Percentiles rank a stretch among this genome's conserved stretches.
Evolutionary conservation across 345 rosid genomes (phyloP).

Genomic region (Excoecaria cochinchinensis): DNA sequence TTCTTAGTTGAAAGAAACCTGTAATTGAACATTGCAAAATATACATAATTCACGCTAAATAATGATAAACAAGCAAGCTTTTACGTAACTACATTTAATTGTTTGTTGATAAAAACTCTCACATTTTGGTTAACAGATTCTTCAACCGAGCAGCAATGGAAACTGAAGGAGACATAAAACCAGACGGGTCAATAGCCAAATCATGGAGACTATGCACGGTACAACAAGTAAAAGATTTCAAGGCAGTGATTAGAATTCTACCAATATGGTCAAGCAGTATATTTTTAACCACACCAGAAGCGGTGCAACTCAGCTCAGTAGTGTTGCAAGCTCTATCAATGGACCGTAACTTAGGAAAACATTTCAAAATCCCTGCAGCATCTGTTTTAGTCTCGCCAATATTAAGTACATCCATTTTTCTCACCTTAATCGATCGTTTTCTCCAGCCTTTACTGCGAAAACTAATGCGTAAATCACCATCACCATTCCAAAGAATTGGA

Average conservation of each 20-base stretch:
- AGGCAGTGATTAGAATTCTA: slow-evolving; percentile 38
- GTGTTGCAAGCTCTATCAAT: slow-evolving; percentile 50
- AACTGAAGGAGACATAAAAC: slow-evolving; percentile 34
- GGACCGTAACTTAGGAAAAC: slow-evolving; percentile 44
- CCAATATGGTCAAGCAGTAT: slow-evolving; percentile 41
- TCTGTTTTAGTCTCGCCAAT: slow-evolving; percentile 37
- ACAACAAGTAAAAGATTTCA: slow-evolving; percentile 63
- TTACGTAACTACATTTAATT: too few relatives aligned
- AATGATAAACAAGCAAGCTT: too few relatives aligned
- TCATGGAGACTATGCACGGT: slow-evolving; percentile 51
- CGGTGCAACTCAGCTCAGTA: slow-evolving; percentile 28
- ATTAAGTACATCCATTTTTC: slow-evolving; percentile 23
- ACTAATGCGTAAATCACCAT: slow-evolving; percentile 14
- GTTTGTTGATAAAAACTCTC: too few relatives aligned
- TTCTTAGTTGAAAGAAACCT: too few relatives aligned
- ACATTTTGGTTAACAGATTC: slow-evolving; percentile 31
- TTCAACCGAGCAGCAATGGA: slow-evolving; percentile 45
- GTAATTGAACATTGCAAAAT: too few relatives aligned
- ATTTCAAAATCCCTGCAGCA: slow-evolving; percentile 49
- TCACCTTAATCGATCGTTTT: slow-evolving; percentile 34
- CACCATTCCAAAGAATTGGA: slow-evolving; percentile 43
- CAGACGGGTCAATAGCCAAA: slow-evolving; percentile 31
- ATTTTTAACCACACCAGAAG: slow-evolving; percentile 32
- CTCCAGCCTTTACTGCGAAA: slow-evolving; percentile 38
- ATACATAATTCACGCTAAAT: too few relatives aligned